Conservation (phyloP, 148 eudicot genomes). For the Polygonum maritimum region DNA sequence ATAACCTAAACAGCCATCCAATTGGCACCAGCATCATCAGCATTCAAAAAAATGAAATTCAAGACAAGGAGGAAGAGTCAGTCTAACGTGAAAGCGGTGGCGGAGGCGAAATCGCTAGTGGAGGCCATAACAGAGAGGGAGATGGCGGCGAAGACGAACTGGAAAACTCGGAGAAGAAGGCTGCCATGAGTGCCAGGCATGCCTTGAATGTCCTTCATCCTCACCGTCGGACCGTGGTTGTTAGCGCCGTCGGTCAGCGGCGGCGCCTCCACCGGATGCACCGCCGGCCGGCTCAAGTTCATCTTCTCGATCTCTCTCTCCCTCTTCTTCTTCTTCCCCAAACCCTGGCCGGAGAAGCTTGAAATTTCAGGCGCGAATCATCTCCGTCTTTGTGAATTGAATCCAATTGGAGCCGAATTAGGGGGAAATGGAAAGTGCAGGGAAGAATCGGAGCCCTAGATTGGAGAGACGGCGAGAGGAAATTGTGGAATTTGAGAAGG, state of each 20-base stretch:
- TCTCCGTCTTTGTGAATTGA: neutral
- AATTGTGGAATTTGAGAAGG: neutral
- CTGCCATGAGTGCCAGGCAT: slow-evolving; percentile 73
- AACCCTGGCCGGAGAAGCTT: slow-evolving; percentile 1
- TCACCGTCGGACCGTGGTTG: slow-evolving; percentile 30
- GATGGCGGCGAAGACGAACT: slow-evolving; percentile 42
- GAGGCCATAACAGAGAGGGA: slow-evolving; percentile 58
- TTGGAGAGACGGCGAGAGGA: neutral
- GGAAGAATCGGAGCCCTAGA: neutral
- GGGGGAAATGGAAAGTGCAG: too few species aligned
- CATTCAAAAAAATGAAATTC: neutral
- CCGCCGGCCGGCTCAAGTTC: slow-evolving; percentile 60
- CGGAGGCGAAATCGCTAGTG: slow-evolving; percentile 72
- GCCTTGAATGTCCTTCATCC: slow-evolving; percentile 72
- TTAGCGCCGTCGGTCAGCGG: slow-evolving; percentile 44
- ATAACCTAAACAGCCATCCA: neutral
- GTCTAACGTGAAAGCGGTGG: slow-evolving; percentile 67
- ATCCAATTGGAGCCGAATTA: neutral
- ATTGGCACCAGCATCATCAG: neutral
- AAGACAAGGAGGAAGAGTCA: neutral
- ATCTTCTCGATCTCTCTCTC: slow-evolving; percentile 10
- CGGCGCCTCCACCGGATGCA: slow-evolving; percentile 74
- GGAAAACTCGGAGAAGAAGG: slow-evolving; percentile 43
- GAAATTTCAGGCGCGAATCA: neutral
- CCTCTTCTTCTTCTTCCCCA: neutral